Evolutionary conservation across 495 filamentous ascomycete genomes (phyloP).

Genomic region (Cairneyella variabilis): DNA sequence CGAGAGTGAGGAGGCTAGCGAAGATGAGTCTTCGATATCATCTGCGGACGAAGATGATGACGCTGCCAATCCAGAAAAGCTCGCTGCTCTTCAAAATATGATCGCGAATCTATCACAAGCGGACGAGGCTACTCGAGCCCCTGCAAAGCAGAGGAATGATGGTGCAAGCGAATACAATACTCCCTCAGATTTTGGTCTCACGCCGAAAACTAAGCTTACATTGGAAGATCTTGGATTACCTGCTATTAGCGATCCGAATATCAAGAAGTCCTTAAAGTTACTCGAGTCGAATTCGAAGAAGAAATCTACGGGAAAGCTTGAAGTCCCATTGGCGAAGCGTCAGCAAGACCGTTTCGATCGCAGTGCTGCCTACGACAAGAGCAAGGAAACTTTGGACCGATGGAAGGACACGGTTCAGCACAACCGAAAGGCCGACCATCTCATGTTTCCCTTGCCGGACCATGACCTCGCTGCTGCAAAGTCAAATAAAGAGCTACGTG

Average conservation of each 20-base stretch:
- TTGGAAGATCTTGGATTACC: conserved; percentile 69
- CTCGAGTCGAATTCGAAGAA: conserved; percentile 46
- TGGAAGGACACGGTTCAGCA: conserved; percentile 95
- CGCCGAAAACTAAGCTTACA: conserved; percentile 67
- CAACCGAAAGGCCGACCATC: conserved; percentile 86
- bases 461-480: conserved; percentile 52
- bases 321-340: conserved; percentile 80
- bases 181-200: conserved; percentile 54
- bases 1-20: conserved; percentile 37
- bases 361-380: conserved; percentile 81
- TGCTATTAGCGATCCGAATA: conserved; percentile 66
- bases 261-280: conserved; percentile 77
- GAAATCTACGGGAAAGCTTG: conserved; percentile 54
- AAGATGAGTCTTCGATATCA: conserved; percentile 40
- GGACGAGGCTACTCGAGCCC: conserved; percentile 28
- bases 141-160: conserved; percentile 17
- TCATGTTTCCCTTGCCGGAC: conserved; percentile 84
- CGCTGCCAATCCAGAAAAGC: conserved; percentile 51
- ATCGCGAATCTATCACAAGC: conserved; percentile 62
- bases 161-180: conserved; percentile 44
- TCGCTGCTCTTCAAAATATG: conserved; percentile 63
- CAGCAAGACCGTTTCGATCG: conserved; percentile 87
- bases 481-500: conserved; percentile 46
- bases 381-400: conserved; percentile 81
- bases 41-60: conserved; percentile 42